phyloP scores from a whole-genome alignment of 441 rosid species.

The Eutrema salsugineum region DNA sequence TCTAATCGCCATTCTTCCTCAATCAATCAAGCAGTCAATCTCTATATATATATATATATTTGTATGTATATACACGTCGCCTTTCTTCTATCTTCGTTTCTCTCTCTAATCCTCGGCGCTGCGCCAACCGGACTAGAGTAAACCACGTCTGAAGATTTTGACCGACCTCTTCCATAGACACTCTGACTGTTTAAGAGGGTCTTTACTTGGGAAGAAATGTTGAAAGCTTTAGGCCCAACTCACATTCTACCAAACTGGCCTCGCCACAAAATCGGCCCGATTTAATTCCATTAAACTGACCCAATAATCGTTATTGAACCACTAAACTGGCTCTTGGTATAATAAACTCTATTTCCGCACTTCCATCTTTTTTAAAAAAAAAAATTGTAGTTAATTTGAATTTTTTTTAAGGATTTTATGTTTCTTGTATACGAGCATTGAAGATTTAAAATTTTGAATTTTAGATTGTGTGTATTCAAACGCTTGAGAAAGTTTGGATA shows the following conservation, averaged over 20 bases:
- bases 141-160: conserved; percentile 1
- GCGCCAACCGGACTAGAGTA: background rate
- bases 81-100: background rate
- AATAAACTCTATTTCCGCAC: no score
- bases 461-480: background rate
- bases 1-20: conserved; percentile 55
- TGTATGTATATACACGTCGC: background rate
- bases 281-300: background rate
- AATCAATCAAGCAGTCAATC: background rate
- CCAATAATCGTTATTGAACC: no score
- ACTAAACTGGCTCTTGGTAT: no score
- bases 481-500: background rate
- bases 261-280: background rate
- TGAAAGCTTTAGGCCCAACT: background rate
- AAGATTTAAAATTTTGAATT: background rate
- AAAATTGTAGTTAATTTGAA: no score
- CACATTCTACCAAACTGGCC: background rate
- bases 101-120: background rate
- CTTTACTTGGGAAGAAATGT: background rate
- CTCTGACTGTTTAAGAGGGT: background rate
- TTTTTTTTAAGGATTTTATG: background rate
- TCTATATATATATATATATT: background rate
- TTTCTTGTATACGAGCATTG: background rate
- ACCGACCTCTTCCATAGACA: background rate
- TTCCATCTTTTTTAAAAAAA: no score